Percentiles rank a stretch among this genome's conserved stretches.
These are phyloP conservation scores for Suillus placidus DNA, from an alignment of 768 basidiomycete species.

Conservation along the genomic window DNA sequence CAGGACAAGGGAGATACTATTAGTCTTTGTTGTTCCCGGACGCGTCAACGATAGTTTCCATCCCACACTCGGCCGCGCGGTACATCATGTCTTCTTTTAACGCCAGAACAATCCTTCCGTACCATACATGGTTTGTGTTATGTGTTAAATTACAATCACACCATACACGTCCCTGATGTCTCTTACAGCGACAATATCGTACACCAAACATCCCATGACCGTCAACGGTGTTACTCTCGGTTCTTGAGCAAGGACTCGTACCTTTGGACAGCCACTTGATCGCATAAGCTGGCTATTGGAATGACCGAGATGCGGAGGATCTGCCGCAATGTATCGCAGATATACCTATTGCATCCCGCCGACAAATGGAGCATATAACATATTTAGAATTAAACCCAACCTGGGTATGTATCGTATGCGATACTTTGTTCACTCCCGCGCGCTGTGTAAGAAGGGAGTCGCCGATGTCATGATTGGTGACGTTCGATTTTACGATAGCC, in stretches of 20 bases:
- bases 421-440: neutral
- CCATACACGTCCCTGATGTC: neutral
- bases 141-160: neutral
- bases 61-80: slow-evolving; percentile 2
- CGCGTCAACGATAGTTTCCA: neutral
- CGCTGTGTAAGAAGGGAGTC: neutral
- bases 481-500: neutral
- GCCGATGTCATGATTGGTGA: slow-evolving; percentile 1
- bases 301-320: neutral
- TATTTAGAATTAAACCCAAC: neutral
- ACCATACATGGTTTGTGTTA: neutral
- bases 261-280: neutral
- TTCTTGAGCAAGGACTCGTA: neutral
- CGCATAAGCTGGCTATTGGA: neutral
- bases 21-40: neutral
- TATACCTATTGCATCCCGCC: neutral
- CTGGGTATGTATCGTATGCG: neutral
- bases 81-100: neutral
- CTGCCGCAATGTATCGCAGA: neutral
- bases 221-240: neutral
- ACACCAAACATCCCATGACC: neutral
- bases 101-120: slow-evolving; percentile 3
- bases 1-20: neutral
- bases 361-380: neutral
- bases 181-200: neutral